phyloP scores from a whole-genome alignment of 1,284 basidiomycete genomes.

The Fistulinella cinereoalba region DNA sequence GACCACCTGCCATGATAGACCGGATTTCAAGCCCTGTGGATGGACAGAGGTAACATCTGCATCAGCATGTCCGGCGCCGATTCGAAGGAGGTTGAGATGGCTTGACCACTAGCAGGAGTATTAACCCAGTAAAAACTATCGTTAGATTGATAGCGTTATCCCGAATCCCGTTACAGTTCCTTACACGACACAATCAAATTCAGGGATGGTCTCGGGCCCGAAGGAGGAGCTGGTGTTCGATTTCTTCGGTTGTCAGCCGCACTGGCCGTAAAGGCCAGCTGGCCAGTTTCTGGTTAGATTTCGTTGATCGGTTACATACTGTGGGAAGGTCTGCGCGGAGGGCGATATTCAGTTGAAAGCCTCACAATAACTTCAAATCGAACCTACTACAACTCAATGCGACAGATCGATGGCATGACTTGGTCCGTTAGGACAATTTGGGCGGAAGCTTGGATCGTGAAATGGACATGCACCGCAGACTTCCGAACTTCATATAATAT shows the following conservation, averaged over 20 bases:
- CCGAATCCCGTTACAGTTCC: constrained; percentile 46
- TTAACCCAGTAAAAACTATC: no score
- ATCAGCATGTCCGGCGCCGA: no score
- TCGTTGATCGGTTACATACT: no score
- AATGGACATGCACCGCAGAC: constrained; percentile 1
- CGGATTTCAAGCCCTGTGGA: no score
- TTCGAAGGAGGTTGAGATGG: no score
- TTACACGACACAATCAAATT: constrained; percentile 88
- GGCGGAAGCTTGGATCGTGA: constrained; percentile 42
- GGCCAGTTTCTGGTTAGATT: background rate
- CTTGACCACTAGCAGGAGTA: no score
- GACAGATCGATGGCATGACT: constrained; percentile 68
- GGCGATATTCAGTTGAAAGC: no score
- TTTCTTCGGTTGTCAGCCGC: constrained; percentile 68
- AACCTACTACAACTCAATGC: constrained; percentile 2
- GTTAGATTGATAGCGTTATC: constrained; percentile 3
- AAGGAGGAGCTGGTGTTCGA: constrained; percentile 80
- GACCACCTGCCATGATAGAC: no score
- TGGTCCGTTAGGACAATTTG: constrained; percentile 50
- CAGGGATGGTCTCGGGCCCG: constrained; percentile 83
- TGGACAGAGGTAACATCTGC: no score
- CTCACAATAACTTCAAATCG: background rate
- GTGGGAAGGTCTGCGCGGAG: constrained; percentile 95
- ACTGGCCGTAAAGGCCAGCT: constrained; percentile 56
- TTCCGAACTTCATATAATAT: background rate